These are phyloP conservation scores for Thozetella sp. DNA, from an alignment of 495 filamentous ascomycete genomes.

Conservation along the genomic window DNA sequence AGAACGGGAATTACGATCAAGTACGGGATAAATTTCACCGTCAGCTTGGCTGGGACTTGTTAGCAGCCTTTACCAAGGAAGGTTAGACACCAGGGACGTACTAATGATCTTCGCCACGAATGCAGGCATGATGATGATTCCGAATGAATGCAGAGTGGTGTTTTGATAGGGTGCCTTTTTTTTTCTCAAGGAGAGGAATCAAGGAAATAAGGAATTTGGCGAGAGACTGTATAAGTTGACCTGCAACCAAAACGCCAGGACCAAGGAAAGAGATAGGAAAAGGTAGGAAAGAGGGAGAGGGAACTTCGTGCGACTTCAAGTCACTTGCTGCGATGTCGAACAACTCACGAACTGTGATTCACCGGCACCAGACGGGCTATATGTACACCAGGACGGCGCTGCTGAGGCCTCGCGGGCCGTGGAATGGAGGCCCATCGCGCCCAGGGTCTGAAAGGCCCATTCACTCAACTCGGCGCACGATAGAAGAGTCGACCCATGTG, in stretches of 20 bases:
- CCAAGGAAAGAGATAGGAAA: not conserved
- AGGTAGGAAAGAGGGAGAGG: not conserved
- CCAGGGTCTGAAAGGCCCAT: not conserved
- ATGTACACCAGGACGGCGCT: not conserved
- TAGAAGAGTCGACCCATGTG: not conserved
- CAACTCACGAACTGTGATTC: not conserved
- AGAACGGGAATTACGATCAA: conserved; percentile 24
- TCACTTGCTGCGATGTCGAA: not conserved
- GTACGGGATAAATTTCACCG: conserved; percentile 13
- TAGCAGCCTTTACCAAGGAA: conserved; percentile 6
- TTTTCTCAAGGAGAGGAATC: not conserved
- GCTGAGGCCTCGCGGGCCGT: not conserved
- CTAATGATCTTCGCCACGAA: conserved; percentile 2
- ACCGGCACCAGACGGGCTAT: not conserved
- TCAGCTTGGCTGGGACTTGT: conserved; percentile 10
- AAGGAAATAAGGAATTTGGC: not conserved
- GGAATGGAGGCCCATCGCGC: not conserved
- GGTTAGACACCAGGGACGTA: too few relatives aligned
- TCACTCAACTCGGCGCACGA: not conserved
- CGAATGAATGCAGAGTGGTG: too few relatives aligned
- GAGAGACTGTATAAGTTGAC: not conserved
- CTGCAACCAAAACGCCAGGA: not conserved
- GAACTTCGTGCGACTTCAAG: not conserved
- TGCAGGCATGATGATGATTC: not conserved
- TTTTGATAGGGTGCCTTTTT: not conserved